A percentile compares a stretch with the other conserved stretches of the same genome.
Conservation (phyloP, 1,284 basidiomycete species). For the Ceratobasidium sp. region DNA sequence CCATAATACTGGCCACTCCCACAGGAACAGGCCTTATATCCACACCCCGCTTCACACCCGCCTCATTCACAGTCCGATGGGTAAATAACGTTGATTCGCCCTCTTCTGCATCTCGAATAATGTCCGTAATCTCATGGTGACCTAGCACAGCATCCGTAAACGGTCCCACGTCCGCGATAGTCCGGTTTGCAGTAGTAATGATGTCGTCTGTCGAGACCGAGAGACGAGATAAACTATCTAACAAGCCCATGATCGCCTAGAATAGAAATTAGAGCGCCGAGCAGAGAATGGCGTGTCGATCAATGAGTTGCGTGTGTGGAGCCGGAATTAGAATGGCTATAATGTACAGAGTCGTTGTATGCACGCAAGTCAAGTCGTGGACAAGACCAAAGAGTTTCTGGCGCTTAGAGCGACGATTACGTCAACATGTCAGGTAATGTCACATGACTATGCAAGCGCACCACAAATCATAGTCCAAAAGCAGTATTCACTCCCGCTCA, state of each 20-base stretch:
- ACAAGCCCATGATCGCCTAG: constrained; percentile 1
- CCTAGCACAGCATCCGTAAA: constrained; percentile 30
- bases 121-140: constrained; percentile 12
- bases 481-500: neutral
- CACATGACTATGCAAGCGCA: neutral
- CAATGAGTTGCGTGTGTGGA: neutral
- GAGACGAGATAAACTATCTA: constrained; percentile 22
- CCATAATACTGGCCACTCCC: neutral
- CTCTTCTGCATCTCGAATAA: constrained; percentile 27
- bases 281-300: neutral
- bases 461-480: neutral
- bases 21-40: constrained; percentile 16
- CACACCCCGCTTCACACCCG: constrained; percentile 16
- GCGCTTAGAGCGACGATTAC: neutral
- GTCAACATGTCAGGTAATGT: neutral
- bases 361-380: neutral
- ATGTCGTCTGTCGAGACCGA: constrained; percentile 32
- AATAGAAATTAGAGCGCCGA: neutral
- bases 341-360: neutral
- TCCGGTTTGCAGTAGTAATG: constrained; percentile 18
- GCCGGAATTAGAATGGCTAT: neutral
- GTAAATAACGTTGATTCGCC: constrained; percentile 29
- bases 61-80: constrained; percentile 17
- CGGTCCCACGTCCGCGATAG: constrained; percentile 27
- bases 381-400: neutral